These are phyloP conservation scores for Tulasnella sp. DNA, from an alignment of 768 basidiomycete genomes.

Conservation along the genomic window DNA sequence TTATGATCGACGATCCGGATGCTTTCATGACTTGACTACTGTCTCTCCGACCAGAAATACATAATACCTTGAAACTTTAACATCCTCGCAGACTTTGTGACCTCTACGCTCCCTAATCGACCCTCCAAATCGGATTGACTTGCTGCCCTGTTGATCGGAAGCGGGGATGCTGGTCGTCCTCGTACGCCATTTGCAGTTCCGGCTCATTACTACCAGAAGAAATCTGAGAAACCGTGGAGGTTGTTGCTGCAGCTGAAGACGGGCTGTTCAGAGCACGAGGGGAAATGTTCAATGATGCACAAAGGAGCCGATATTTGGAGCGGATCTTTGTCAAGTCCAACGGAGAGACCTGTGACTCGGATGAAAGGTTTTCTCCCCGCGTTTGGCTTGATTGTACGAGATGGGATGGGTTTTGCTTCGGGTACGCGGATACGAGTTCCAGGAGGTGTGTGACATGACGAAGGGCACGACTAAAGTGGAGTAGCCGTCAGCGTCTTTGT, in stretches of 20 bases:
- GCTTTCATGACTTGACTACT: background rate
- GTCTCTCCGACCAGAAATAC: background rate
- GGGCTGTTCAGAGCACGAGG: slow-evolving; percentile 33
- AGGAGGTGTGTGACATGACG: slow-evolving; percentile 65
- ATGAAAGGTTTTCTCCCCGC: slow-evolving; percentile 26
- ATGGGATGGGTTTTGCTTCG: slow-evolving; percentile 60
- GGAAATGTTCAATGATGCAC: slow-evolving; percentile 66
- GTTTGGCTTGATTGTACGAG: background rate
- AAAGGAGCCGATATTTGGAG: slow-evolving; percentile 79
- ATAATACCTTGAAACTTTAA: background rate
- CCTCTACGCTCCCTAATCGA: background rate
- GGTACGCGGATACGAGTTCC: slow-evolving; percentile 65
- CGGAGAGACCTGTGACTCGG: slow-evolving; percentile 48
- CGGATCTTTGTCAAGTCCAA: slow-evolving; percentile 73
- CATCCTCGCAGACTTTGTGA: background rate
- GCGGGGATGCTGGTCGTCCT: slow-evolving; percentile 7
- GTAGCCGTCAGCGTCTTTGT: background rate
- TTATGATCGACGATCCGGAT: background rate
- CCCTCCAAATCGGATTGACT: slow-evolving; percentile 6
- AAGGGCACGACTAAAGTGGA: slow-evolving; percentile 41
- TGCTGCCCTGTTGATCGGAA: background rate
- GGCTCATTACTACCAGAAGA: background rate
- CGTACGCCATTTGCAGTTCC: slow-evolving; percentile 7
- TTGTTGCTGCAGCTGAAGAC: background rate
- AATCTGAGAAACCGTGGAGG: background rate